Evolutionary conservation across 805 yeast species (phyloP), one percentile per base, ranked within the genome.

Genomic region (Hanseniaspora clermontiae): DNA sequence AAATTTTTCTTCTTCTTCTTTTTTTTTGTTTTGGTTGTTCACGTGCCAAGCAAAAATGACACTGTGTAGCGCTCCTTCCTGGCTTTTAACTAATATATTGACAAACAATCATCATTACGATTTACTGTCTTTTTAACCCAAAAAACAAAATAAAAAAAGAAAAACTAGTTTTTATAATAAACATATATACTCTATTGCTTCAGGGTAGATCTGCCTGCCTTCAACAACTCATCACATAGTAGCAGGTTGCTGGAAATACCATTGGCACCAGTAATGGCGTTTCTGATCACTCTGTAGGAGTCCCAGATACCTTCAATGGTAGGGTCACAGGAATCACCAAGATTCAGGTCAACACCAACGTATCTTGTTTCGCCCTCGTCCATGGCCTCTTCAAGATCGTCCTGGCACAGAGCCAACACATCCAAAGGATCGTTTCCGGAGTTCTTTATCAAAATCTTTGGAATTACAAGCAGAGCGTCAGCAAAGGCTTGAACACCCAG

Each of bases 271-370:
- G 89, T 81, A 55, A 93, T 75, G 10, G 96, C 95, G 68, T 93
- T 93, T 73, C 98, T 82, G 59, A 93, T 74, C 42, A 93, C 98
- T 62, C 98, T 77, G 74, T 80, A 93, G 29, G 95, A 86, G 71
- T 93, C 99, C 95, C 96, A 93, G 58, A 93, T 81, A 59, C 98
- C 98, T 67, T 87, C 96, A 55, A 86, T 78, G 8, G 87, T 78
- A 50, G 98, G 97, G 66, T 91, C 97, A 79, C 91, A 83, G 51
- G 97, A 93, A 67, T 90, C 96, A 42, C 99, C 99, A 11, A 91
- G 78, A 59, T 79, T 80, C 61, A 93, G 77, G 68, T 93, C 96
- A 55, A 93, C 82, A 57, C 98, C 99, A 46, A 90, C 95, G 36
- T 81, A 79, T 64, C 85, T 81, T 53, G 84, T 93, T 43, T 56